Conservation (phyloP, 768 basidiomycete species). For the Mycena haematopus region DNA sequence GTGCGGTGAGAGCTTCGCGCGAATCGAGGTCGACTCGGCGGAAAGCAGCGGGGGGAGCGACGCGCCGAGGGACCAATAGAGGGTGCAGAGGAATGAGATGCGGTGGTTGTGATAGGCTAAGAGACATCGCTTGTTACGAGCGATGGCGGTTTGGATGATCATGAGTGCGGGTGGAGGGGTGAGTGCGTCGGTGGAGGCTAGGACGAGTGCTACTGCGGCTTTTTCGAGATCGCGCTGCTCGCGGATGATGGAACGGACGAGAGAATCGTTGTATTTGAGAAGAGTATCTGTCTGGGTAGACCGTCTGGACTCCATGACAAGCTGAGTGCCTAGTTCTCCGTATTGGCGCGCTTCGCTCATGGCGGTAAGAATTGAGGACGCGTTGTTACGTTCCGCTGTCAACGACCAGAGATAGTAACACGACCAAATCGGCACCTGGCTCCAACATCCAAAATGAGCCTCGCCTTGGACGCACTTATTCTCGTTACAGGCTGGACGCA, state of each 20-base stretch:
- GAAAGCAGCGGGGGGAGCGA: constrained; percentile 84
- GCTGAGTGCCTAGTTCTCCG: constrained; percentile 87
- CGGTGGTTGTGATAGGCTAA: constrained; percentile 93
- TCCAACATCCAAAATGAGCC: constrained; percentile 38
- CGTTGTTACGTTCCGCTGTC: constrained; percentile 23
- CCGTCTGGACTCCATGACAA: constrained; percentile 85
- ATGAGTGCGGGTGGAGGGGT: constrained; percentile 68
- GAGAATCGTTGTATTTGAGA: constrained; percentile 89
- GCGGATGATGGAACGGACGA: constrained; percentile 85
- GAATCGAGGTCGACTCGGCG: constrained; percentile 52
- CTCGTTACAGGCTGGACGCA: constrained; percentile 63
- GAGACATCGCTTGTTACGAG: constrained; percentile 94
- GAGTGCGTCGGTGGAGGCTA: constrained; percentile 41
- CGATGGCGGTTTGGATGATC: constrained; percentile 87
- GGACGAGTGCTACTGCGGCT: constrained; percentile 47
- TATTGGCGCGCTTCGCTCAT: constrained; percentile 70
- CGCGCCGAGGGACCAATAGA: constrained; percentile 91
- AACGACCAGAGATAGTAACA: background rate
- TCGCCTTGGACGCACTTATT: constrained; percentile 56
- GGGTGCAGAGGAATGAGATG: constrained; percentile 79
- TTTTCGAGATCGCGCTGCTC: constrained; percentile 91
- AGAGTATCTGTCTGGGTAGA: constrained; percentile 85
- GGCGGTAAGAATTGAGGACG: constrained; percentile 23
- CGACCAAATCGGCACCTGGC: background rate
- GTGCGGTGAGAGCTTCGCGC: constrained; percentile 77